Evolutionary conservation across 225 moss, liverwort and hornwort species (phyloP).

Genomic region (Sphagnum contortum): DNA sequence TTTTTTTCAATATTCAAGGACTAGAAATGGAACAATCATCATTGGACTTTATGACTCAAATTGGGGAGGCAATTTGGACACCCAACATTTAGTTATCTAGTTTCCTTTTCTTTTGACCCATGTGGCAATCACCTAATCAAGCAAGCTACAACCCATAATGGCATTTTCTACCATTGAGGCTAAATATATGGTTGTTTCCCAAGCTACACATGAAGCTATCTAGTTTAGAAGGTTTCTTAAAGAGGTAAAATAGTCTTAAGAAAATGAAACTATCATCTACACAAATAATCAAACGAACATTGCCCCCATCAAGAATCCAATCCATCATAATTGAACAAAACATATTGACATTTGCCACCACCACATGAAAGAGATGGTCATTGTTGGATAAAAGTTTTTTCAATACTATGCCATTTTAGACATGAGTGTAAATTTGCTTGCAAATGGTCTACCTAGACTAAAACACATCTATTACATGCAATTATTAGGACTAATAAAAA

Average conservation of each 20-base stretch:
- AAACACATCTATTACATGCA: background rate
- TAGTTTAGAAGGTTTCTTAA: background rate
- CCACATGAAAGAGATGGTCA: background rate
- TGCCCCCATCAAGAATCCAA: no score
- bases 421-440: background rate
- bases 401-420: background rate
- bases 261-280: background rate
- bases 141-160: background rate
- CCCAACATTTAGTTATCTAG: background rate
- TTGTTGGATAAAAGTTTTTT: background rate
- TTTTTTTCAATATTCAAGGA: no score
- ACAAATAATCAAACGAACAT: background rate
- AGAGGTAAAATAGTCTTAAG: background rate
- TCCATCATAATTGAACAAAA: background rate
- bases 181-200: background rate
- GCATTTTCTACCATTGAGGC: background rate
- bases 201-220: background rate
- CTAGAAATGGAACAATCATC: background rate
- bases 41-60: background rate
- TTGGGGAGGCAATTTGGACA: background rate
- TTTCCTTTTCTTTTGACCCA: background rate
- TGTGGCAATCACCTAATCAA: background rate
- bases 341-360: constrained; percentile 1
- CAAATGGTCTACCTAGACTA: background rate
- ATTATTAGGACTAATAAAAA: background rate